phyloP scores from a whole-genome alignment of 2,329 filamentous ascomycete genomes.

The Venturia asperata region DNA sequence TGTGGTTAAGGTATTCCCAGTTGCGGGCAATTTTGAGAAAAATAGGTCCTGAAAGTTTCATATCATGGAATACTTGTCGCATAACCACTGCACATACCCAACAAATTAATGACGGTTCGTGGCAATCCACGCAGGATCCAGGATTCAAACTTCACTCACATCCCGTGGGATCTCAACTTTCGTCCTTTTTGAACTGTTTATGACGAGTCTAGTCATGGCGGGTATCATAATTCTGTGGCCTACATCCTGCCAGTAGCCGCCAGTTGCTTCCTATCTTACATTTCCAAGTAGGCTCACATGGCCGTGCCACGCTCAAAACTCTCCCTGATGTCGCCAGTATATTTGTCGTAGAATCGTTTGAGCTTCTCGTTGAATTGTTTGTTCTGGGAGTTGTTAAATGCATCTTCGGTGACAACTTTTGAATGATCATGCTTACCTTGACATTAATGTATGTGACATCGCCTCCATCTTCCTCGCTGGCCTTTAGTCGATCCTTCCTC shows the following conservation, averaged over 20 bases:
- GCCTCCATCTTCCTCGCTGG: slow-evolving; percentile 68
- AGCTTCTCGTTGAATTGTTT: slow-evolving; percentile 99
- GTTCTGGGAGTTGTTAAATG: slow-evolving; percentile 47
- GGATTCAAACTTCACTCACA: neutral
- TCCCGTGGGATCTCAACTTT: neutral
- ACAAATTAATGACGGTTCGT: neutral
- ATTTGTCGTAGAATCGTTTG: slow-evolving; percentile 94
- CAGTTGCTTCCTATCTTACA: neutral
- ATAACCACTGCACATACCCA: too few relatives aligned
- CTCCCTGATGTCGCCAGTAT: slow-evolving; percentile 92
- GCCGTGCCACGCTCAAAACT: slow-evolving; percentile 97
- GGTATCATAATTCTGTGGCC: neutral
- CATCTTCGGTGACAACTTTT: neutral
- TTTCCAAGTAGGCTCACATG: slow-evolving; percentile 49
- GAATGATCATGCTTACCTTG: slow-evolving; percentile 48
- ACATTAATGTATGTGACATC: slow-evolving; percentile 99
- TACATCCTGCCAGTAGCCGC: neutral
- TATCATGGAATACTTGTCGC: neutral
- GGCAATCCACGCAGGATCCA: neutral
- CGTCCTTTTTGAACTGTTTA: neutral
- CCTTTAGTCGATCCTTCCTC: slow-evolving; percentile 67
- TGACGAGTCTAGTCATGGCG: neutral
- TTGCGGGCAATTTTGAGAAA: neutral
- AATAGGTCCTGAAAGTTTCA: neutral
- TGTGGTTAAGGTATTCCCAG: too few relatives aligned